These are phyloP conservation scores for Capsicum chinense DNA, from an alignment of 257 asterid genomes.

Conservation along the genomic window DNA sequence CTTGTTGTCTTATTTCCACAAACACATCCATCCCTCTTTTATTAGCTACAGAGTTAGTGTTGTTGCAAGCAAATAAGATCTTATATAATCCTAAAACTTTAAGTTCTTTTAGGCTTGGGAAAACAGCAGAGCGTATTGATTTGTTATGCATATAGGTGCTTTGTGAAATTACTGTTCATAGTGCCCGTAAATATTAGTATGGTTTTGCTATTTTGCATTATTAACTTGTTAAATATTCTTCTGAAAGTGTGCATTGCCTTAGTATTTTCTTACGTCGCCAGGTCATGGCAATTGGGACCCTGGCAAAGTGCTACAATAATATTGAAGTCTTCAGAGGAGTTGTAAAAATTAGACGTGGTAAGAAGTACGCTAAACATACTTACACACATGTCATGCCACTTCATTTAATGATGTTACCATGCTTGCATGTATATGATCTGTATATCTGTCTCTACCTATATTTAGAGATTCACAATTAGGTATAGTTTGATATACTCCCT, in stretches of 20 bases:
- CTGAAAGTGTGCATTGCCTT: neutral
- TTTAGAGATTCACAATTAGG: neutral
- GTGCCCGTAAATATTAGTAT: neutral
- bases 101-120: neutral
- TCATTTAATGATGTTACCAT: neutral
- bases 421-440: neutral
- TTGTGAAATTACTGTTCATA: neutral
- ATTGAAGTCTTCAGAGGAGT: slow-evolving; percentile 87
- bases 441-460: neutral
- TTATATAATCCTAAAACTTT: neutral
- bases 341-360: slow-evolving; percentile 98
- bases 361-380: slow-evolving; percentile 37
- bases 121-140: neutral
- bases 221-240: neutral
- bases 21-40: neutral
- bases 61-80: neutral
- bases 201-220: neutral
- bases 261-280: slow-evolving; percentile 40
- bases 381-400: slow-evolving; percentile 23
- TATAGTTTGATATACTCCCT: neutral
- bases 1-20: neutral
- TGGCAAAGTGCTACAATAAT: slow-evolving; percentile 93
- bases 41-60: neutral
- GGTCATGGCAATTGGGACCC: slow-evolving; percentile 99
- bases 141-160: neutral